A percentile compares a stretch with the other conserved stretches of the same genome.
These are phyloP conservation scores for Diaporthe amygdali DNA, from an alignment of 2,329 filamentous ascomycete species.

Conservation along the genomic window DNA sequence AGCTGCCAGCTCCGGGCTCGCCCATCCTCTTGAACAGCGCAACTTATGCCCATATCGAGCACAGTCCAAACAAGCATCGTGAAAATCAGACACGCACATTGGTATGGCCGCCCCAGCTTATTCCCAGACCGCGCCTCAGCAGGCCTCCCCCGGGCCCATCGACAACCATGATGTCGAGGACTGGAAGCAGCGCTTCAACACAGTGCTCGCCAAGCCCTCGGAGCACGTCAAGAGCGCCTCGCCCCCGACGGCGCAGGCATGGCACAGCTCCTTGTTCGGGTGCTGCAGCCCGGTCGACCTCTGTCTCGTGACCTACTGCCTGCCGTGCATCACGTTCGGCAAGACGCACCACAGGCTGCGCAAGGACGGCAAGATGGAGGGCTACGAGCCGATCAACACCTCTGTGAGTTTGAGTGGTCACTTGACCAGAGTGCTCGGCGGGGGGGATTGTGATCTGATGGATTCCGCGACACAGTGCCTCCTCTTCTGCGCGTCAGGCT, in stretches of 20 bases:
- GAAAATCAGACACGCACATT: neutral
- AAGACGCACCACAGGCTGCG: conserved; percentile 52
- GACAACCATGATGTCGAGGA: conserved; percentile 48
- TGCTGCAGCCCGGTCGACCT: conserved; percentile 50
- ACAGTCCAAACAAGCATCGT: neutral
- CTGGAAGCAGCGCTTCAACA: conserved; percentile 50
- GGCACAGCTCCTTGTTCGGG: conserved; percentile 47
- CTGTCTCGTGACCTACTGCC: conserved; percentile 50
- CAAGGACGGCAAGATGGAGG: conserved; percentile 45
- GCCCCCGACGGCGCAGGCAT: conserved; percentile 41
- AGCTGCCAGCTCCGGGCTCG: neutral
- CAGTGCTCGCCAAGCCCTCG: conserved; percentile 45
- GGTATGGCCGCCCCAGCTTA: conserved; percentile 27
- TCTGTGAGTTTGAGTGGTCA: conserved; percentile 39
- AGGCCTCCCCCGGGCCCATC: conserved; percentile 39
- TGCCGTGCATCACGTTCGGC: conserved; percentile 54
- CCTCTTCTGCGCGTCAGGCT: conserved; percentile 46
- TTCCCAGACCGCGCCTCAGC: conserved; percentile 18
- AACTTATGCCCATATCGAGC: neutral
- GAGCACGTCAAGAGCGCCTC: conserved; percentile 49
- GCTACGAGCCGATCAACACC: conserved; percentile 53
- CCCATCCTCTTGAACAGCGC: neutral
- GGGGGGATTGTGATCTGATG: neutral
- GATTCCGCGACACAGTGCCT: conserved; percentile 40
- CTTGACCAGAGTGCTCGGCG: too few species aligned